Evolutionary conservation across 331 rosid genomes (phyloP).

Genomic region (Quercus phellos): DNA sequence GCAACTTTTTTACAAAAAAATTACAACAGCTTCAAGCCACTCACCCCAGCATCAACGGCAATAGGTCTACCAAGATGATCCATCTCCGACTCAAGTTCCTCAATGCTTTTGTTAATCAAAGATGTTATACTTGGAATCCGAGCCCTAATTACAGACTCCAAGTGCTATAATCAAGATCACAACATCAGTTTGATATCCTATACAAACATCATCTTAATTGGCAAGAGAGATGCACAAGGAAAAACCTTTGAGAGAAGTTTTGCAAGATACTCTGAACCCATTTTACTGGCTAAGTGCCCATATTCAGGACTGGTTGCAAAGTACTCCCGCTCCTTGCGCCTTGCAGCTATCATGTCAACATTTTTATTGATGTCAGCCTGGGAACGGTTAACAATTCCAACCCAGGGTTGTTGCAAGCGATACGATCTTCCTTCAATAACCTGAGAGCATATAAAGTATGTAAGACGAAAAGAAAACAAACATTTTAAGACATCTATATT

Average conservation of each 20-base stretch:
- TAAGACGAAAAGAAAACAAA: background rate
- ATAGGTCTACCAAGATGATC: constrained; percentile 92
- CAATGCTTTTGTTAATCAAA: constrained; percentile 81
- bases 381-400: constrained; percentile 94
- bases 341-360: constrained; percentile 81
- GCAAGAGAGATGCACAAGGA: background rate
- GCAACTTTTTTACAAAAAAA: background rate
- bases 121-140: constrained; percentile 84
- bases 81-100: constrained; percentile 93
- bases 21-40: constrained; percentile 19
- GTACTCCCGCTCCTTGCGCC: constrained; percentile 88
- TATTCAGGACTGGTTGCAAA: constrained; percentile 89
- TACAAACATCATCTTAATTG: background rate
- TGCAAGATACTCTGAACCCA: constrained; percentile 99
- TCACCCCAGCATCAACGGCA: constrained; percentile 95
- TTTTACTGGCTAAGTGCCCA: constrained; percentile 77
- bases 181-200: constrained; percentile 20
- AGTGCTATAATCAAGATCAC: constrained; percentile 52
- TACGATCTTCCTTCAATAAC: constrained; percentile 96
- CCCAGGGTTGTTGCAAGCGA: constrained; percentile 88
- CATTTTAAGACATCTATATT: background rate
- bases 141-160: constrained; percentile 84
- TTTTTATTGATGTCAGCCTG: constrained; percentile 92
- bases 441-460: constrained; percentile 17
- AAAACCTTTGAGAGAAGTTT: constrained; percentile 87